Base-by-base conservation (phyloP, 2,329 filamentous ascomycete species). In the Aspergillus floridensis region DNA sequence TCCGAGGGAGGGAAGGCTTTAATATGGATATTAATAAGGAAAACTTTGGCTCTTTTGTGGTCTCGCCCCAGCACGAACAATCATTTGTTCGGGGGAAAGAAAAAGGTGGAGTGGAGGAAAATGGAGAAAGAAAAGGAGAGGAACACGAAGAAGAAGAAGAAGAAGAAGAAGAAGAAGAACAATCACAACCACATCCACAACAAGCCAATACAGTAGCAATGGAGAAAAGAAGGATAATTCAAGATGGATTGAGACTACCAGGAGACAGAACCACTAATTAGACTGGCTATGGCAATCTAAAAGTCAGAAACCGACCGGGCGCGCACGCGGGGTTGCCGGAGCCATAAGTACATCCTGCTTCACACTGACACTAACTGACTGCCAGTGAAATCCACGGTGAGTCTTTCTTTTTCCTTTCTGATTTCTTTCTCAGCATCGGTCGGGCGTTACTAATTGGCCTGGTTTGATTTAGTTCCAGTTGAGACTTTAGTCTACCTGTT, bases 31-130 rank as follows among this genome's bases (percentile, higher is more conserved):
- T 44, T 44, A 44, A 19, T 44, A 44, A 44, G 38, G 38, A 44
- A 44, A 44, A 44, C 16, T 19, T 44, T 44, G 16, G 38, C 16
- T 44, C 4, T 35, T 16, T 19, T 12, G 38, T 44, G 38, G 38
- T 44, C 38, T 44, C 38, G 38, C 38, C 32, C 38, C 38, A 44
- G 38, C 38, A n/a, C 16, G 38, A 44, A 44, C 35, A 46, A 24
- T 8, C 2, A 41, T 47, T 50, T 52, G 51, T 57, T 57, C 19
- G 47, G 46, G 46, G 49, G 46, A 52, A n/a, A 44, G 38, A 55
- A 53, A n/a, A 35, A 56, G 32, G 32, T 35, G 35, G 21, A 48
- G 38, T 55, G 54, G 19, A 44, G 22, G 44, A 49, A 53, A 35
- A 26, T 41, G 16, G 58, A 22, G 35, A 35, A 24, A 26, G 35